Evolutionary conservation across 345 rosid genomes (phyloP).

Genomic region (rapeseed (Brassica napus)): Da-Ae NC_063452.1:3294001-3294500

Average conservation of each 20-base stretch:
- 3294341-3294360: no score
- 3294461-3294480: background rate
- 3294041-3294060: conserved; percentile 30
- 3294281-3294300: background rate
- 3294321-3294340: background rate
- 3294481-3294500: background rate
- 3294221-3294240: background rate
- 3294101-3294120: conserved; percentile 19
- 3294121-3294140: conserved; percentile 14
- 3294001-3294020: conserved; percentile 24
- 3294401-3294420: no score
- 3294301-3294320: background rate
- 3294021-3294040: conserved; percentile 14
- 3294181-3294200: background rate
- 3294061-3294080: conserved; percentile 34
- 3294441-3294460: background rate
- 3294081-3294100: conserved; percentile 34
- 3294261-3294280: background rate
- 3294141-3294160: conserved; percentile 26
- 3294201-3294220: background rate
- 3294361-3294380: no score
- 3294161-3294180: background rate
- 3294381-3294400: no score
- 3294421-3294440: no score
- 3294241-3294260: background rate